Evolutionary conservation across 2,329 filamentous ascomycete species (phyloP).

Genomic region (Diatrype stigma): DNA sequence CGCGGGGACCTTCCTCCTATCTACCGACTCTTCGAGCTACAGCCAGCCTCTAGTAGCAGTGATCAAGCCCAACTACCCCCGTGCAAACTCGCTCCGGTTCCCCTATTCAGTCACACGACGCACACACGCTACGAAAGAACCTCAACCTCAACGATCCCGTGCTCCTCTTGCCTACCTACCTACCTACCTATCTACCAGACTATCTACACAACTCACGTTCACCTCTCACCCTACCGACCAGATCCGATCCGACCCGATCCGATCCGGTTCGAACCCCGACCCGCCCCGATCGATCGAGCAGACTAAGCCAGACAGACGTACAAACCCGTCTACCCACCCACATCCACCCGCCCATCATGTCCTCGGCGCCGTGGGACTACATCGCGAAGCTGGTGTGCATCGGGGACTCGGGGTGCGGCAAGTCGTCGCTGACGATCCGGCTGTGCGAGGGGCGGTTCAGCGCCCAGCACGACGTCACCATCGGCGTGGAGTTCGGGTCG

Average conservation of each 20-base stretch:
- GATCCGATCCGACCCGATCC: neutral
- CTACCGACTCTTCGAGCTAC: too few relatives aligned
- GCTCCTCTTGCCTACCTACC: neutral
- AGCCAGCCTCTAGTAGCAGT: too few relatives aligned
- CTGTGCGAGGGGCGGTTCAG: constrained; percentile 96
- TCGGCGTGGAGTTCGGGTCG: constrained; percentile 93
- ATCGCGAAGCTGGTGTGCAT: constrained; percentile 98
- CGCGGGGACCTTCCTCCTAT: too few relatives aligned
- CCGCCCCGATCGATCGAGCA: constrained; percentile 1
- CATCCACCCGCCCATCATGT: too few relatives aligned
- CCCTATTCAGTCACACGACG: neutral
- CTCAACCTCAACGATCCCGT: too few relatives aligned
- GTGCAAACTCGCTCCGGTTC: too few relatives aligned
- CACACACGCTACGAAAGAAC: too few relatives aligned
- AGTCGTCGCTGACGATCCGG: constrained; percentile 89
- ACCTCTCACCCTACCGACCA: constrained; percentile 4
- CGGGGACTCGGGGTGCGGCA: constrained; percentile 93
- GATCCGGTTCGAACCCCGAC: constrained; percentile 4
- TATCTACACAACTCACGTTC: constrained; percentile 1
- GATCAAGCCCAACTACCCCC: too few relatives aligned
- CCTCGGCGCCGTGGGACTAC: constrained; percentile 84
- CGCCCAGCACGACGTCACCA: constrained; percentile 92
- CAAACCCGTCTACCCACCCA: too few relatives aligned
- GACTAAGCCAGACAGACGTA: neutral
- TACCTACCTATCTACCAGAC: constrained; percentile 1